phyloP scores from a whole-genome alignment of 2,329 filamentous ascomycete species.

The Penicillium crustosum region DNA sequence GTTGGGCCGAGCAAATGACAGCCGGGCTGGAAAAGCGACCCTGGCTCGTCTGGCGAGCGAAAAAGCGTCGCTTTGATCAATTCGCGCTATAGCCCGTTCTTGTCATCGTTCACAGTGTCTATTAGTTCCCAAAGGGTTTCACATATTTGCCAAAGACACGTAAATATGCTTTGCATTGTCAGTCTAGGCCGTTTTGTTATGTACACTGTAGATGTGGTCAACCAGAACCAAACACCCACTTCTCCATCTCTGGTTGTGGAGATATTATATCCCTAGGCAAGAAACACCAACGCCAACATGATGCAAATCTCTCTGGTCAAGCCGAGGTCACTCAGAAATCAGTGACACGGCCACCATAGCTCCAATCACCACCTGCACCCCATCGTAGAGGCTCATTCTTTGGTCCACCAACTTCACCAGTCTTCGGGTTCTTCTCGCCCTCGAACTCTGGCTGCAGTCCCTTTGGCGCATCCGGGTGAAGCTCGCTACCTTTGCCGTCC shows the following conservation, averaged over 20 bases:
- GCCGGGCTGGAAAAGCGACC: conserved; percentile 55
- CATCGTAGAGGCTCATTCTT: conserved; percentile 96
- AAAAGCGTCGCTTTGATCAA: conserved; percentile 6
- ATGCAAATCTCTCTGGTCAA: conserved; percentile 18
- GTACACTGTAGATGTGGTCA: conserved; percentile 2
- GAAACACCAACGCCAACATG: conserved; percentile 23
- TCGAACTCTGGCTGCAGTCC: conserved; percentile 89
- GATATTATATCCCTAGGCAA: conserved; percentile 1
- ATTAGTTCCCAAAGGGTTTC: background rate
- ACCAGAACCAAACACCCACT: background rate
- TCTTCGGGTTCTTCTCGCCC: conserved; percentile 87
- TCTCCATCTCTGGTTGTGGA: background rate
- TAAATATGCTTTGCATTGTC: background rate
- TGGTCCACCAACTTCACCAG: conserved; percentile 90
- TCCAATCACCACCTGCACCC: conserved; percentile 78
- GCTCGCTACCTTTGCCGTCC: conserved; percentile 61
- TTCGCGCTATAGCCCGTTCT: background rate
- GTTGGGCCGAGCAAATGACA: conserved; percentile 54
- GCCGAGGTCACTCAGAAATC: conserved; percentile 63
- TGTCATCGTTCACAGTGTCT: background rate
- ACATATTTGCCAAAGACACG: background rate
- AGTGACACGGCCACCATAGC: conserved; percentile 90
- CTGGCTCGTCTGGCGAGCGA: conserved; percentile 39
- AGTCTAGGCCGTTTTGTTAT: background rate
- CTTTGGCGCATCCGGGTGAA: conserved; percentile 69